phyloP scores from a whole-genome alignment of 352 stramenopile species.

The Globisporangium takayamanum region DNA sequence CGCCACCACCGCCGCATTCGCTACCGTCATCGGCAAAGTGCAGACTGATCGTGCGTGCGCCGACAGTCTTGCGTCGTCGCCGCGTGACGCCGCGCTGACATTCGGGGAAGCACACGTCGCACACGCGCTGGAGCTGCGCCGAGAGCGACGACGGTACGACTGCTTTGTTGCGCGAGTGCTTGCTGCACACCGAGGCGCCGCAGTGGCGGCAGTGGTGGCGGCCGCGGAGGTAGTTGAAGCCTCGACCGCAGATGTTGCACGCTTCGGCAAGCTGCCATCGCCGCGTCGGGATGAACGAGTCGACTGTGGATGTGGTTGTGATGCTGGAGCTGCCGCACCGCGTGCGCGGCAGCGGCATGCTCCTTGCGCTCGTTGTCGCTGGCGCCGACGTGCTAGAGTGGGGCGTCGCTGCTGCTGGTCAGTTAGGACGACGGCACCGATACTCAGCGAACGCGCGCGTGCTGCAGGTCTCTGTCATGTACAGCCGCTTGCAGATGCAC shows the following conservation, averaged over 20 bases:
- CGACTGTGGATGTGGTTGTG: conserved; percentile 12
- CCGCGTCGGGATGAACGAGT: conserved; percentile 47
- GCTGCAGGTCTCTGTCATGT: background rate
- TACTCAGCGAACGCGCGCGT: background rate
- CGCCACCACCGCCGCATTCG: no score
- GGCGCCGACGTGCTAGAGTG: conserved; percentile 1
- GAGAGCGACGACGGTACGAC: conserved; percentile 64
- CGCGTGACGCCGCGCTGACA: conserved; percentile 26
- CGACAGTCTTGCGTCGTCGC: conserved; percentile 11
- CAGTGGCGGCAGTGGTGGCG: conserved; percentile 79
- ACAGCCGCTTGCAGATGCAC: background rate
- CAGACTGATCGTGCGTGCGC: conserved; percentile 11
- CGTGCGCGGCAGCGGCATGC: conserved; percentile 8
- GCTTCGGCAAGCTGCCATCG: conserved; percentile 51
- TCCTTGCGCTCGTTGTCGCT: conserved; percentile 3
- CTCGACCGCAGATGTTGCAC: conserved; percentile 52
- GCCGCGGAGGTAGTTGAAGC: conserved; percentile 55
- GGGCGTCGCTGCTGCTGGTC: background rate
- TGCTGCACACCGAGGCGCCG: conserved; percentile 64
- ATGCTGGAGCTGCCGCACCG: background rate
- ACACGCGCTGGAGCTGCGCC: conserved; percentile 60
- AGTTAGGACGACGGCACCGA: background rate
- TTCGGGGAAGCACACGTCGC: conserved; percentile 56
- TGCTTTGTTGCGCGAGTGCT: conserved; percentile 63
- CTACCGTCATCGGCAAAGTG: conserved; percentile 5